A percentile compares a stretch with the other conserved stretches of the same genome.
Conservation (phyloP, 495 filamentous ascomycete genomes). For the Podospora didyma region DNA sequence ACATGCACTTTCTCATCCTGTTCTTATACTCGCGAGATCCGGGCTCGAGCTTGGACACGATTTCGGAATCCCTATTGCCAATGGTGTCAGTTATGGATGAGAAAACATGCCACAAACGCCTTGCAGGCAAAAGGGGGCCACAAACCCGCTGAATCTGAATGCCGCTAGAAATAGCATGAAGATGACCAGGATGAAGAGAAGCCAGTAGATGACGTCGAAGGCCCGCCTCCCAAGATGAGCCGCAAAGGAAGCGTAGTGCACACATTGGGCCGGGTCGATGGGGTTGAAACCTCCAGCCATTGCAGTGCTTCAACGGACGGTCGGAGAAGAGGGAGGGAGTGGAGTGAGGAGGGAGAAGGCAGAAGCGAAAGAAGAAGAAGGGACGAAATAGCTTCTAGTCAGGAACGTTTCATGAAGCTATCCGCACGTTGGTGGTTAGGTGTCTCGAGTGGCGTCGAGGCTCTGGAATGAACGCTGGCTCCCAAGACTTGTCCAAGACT, state of each 20-base stretch:
- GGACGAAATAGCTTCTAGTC: background rate
- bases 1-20: slow-evolving; percentile 28
- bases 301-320: background rate
- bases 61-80: slow-evolving; percentile 16
- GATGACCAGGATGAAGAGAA: slow-evolving; percentile 38
- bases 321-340: no score
- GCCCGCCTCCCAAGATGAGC: slow-evolving; percentile 31
- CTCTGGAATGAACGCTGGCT: no score
- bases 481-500: background rate
- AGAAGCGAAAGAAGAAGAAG: background rate
- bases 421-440: background rate
- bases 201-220: slow-evolving; percentile 47
- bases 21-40: slow-evolving; percentile 16
- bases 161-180: slow-evolving; percentile 35
- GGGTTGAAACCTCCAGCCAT: slow-evolving; percentile 36
- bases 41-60: slow-evolving; percentile 15
- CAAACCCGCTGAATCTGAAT: slow-evolving; percentile 39
- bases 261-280: slow-evolving; percentile 31
- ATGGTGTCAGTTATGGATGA: background rate
- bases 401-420: background rate
- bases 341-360: background rate
- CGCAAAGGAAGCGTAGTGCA: slow-evolving; percentile 44
- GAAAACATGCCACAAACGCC: no score
- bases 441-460: background rate
- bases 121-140: slow-evolving; percentile 2